phyloP scores from a whole-genome alignment of 2,329 filamentous ascomycete genomes.

The Botrytis galanthina region DNA sequence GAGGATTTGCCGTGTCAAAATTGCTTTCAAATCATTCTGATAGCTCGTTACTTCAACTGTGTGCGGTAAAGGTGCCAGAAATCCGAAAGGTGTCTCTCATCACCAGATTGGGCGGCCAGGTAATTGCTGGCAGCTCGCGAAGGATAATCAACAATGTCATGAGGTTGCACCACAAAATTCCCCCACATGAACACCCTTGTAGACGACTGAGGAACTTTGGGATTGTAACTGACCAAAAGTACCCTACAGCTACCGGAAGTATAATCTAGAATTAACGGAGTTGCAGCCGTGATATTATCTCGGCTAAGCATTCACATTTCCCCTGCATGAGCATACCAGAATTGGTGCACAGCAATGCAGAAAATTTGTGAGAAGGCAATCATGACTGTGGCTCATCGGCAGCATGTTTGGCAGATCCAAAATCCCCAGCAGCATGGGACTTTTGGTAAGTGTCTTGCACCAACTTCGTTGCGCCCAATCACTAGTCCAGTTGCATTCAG shows the following conservation, averaged over 20 bases:
- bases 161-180: not conserved
- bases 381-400: not conserved
- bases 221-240: not conserved
- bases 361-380: no score
- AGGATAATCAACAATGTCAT: not conserved
- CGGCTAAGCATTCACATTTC: not conserved
- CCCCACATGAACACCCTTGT: not conserved
- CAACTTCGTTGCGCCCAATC: not conserved
- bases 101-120: not conserved
- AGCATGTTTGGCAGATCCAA: not conserved
- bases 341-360: not conserved
- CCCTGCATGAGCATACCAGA: not conserved
- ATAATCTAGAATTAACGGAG: not conserved
- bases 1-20: not conserved
- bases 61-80: no score
- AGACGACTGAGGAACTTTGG: not conserved
- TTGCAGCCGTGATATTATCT: not conserved
- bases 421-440: not conserved
- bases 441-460: not conserved
- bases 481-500: not conserved
- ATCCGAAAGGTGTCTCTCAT: no score
- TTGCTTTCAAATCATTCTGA: not conserved
- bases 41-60: not conserved
- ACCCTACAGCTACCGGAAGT: not conserved
- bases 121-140: no score